Evolutionary conservation across 176 grass and related monocot species (phyloP).

Genomic region (Olyra latifolia): DNA sequence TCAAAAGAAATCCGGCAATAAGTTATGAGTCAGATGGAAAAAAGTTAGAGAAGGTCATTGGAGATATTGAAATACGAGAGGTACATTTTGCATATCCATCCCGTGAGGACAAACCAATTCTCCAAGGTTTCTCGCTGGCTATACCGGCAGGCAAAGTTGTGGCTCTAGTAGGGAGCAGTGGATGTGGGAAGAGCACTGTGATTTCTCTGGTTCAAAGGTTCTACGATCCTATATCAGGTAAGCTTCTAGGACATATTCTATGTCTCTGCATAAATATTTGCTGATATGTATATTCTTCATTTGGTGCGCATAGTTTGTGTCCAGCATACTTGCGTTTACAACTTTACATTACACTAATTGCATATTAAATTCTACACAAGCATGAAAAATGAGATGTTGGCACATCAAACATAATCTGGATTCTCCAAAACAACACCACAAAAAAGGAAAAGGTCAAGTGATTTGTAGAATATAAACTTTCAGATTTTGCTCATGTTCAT

Average conservation of each 20-base stretch:
- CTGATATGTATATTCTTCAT: neutral
- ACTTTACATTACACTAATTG: neutral
- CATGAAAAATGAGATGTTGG: neutral
- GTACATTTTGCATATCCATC: slow-evolving; percentile 64
- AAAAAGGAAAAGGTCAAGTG: neutral
- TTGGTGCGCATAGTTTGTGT: neutral
- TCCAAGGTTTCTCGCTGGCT: slow-evolving; percentile 44
- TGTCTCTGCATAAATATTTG: slow-evolving; percentile 11
- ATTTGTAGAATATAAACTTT: neutral
- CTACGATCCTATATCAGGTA: slow-evolving; percentile 45
- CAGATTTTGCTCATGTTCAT: neutral
- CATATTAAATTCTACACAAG: slow-evolving; percentile 6
- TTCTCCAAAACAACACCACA: neutral
- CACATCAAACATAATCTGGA: slow-evolving; percentile 8
- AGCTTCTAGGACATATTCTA: slow-evolving; percentile 14
- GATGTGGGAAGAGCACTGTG: slow-evolving; percentile 57
- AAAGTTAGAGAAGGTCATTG: slow-evolving; percentile 37
- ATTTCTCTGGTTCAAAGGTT: slow-evolving; percentile 60
- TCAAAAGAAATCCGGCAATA: slow-evolving; percentile 49
- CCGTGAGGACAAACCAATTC: slow-evolving; percentile 35
- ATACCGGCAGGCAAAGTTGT: slow-evolving; percentile 37
- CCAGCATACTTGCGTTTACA: slow-evolving; percentile 4
- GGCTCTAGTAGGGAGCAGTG: slow-evolving; percentile 56
- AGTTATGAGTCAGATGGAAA: slow-evolving; percentile 30
- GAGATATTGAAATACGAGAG: slow-evolving; percentile 37